Percentiles rank a stretch among this genome's conserved stretches.
phyloP scores from a whole-genome alignment of 2,329 filamentous ascomycete species.

The Aspergillus sp. region DNA sequence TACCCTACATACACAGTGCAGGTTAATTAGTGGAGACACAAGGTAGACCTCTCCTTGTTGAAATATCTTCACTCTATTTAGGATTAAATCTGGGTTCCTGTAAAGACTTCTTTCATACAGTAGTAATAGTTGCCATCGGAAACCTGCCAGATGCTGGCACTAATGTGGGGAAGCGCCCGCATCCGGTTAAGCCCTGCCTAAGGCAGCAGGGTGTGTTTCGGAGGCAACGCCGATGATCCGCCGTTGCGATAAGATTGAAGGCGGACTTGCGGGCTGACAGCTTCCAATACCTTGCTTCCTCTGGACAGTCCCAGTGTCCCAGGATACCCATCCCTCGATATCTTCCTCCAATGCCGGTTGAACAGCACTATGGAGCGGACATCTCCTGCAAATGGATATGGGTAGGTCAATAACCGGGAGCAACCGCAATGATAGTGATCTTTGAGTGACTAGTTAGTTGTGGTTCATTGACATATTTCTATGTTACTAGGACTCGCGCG shows the following conservation, averaged over 20 bases:
- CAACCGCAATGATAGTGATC: not conserved
- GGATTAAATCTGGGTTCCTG: too few relatives aligned
- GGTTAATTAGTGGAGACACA: not conserved
- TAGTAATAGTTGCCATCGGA: too few relatives aligned
- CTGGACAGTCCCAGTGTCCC: not conserved
- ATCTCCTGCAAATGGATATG: conserved; percentile 21
- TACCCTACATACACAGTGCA: not conserved
- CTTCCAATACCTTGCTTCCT: not conserved
- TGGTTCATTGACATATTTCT: conserved; percentile 1
- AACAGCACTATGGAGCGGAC: conserved; percentile 11
- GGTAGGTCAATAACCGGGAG: conserved; percentile 8
- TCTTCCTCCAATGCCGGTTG: conserved; percentile 12
- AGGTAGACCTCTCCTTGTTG: too few relatives aligned
- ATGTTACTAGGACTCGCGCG: conserved; percentile 36
- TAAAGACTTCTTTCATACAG: too few relatives aligned
- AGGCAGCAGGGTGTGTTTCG: not conserved
- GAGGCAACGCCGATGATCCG: conserved; percentile 3
- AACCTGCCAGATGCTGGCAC: not conserved
- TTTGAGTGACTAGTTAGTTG: not conserved
- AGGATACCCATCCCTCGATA: not conserved
- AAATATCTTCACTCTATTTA: too few relatives aligned
- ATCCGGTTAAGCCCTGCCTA: not conserved
- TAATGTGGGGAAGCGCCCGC: not conserved
- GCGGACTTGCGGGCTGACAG: not conserved
- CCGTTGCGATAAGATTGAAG: not conserved